These are phyloP conservation scores for Saraca asoca DNA, from an alignment of 331 rosid species.

Conservation along the genomic window DNA sequence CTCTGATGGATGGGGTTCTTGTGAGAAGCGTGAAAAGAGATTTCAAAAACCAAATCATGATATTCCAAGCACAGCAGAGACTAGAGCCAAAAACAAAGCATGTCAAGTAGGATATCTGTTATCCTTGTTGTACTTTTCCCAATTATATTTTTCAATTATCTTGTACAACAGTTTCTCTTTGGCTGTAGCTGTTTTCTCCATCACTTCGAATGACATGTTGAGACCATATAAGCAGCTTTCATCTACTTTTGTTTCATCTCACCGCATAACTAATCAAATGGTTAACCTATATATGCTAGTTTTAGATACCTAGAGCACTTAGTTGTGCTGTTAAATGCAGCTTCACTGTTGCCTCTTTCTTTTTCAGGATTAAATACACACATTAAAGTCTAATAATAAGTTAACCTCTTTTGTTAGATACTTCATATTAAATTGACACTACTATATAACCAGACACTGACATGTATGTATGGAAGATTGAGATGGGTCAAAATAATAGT, in stretches of 20 bases:
- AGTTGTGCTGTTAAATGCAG: conserved; percentile 6
- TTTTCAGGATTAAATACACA: background rate
- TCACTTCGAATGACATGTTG: background rate
- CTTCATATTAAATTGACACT: conserved; percentile 5
- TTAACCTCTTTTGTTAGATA: background rate
- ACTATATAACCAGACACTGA: background rate
- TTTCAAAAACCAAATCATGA: conserved; percentile 88
- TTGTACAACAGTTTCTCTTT: background rate
- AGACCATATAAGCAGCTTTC: background rate
- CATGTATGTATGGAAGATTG: background rate
- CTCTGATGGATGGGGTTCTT: conserved; percentile 98
- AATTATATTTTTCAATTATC: conserved; percentile 13
- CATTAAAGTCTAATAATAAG: too few relatives aligned
- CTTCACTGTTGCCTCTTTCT: background rate
- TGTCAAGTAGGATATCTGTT: conserved; percentile 60
- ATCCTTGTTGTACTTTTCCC: conserved; percentile 1
- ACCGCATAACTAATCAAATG: background rate
- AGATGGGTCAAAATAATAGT: conserved; percentile 7
- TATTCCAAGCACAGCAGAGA: conserved; percentile 91
- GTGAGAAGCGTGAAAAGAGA: conserved; percentile 89
- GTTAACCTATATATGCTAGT: background rate
- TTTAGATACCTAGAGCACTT: background rate
- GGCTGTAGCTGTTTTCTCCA: conserved; percentile 14
- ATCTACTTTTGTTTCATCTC: background rate
- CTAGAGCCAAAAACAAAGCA: conserved; percentile 93